phyloP scores from a whole-genome alignment of 768 basidiomycete genomes.

The Rhodocollybia butyracea region DNA sequence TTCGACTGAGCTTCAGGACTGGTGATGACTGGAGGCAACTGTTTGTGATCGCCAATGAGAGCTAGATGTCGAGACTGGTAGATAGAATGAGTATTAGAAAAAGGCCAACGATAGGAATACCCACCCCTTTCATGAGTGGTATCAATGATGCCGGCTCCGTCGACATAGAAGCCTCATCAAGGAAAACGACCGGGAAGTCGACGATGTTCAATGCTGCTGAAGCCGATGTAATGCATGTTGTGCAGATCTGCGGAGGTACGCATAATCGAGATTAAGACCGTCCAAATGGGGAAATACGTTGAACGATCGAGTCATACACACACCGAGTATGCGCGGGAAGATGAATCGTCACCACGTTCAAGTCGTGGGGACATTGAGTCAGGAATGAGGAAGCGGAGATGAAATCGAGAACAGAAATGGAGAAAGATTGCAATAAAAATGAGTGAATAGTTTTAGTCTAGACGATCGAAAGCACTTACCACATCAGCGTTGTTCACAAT shows the following conservation, averaged over 20 bases:
- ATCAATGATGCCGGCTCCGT: slow-evolving; percentile 91
- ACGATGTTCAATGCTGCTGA: slow-evolving; percentile 59
- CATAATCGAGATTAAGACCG: slow-evolving; percentile 5
- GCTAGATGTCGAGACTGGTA: slow-evolving; percentile 74
- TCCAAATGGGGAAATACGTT: neutral
- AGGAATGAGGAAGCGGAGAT: neutral
- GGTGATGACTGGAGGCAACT: slow-evolving; percentile 84
- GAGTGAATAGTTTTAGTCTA: neutral
- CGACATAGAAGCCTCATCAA: slow-evolving; percentile 96
- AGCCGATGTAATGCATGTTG: slow-evolving; percentile 82
- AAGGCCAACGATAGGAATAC: slow-evolving; percentile 28
- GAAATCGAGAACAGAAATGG: too few species aligned
- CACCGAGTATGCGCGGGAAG: neutral
- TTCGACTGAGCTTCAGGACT: slow-evolving; percentile 70
- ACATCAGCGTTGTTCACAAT: slow-evolving; percentile 69
- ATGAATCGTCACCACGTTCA: slow-evolving; percentile 1
- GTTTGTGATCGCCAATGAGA: slow-evolving; percentile 96
- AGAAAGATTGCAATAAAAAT: neutral
- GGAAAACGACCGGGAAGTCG: slow-evolving; percentile 90
- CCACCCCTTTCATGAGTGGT: slow-evolving; percentile 90
- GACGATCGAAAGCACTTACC: slow-evolving; percentile 38
- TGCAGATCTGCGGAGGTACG: slow-evolving; percentile 61
- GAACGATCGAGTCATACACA: neutral
- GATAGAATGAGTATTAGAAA: slow-evolving; percentile 10
- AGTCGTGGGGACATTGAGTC: neutral